Base-by-base conservation (phyloP, 768 basidiomycete genomes). In the Mycena chlorophos region DNA sequence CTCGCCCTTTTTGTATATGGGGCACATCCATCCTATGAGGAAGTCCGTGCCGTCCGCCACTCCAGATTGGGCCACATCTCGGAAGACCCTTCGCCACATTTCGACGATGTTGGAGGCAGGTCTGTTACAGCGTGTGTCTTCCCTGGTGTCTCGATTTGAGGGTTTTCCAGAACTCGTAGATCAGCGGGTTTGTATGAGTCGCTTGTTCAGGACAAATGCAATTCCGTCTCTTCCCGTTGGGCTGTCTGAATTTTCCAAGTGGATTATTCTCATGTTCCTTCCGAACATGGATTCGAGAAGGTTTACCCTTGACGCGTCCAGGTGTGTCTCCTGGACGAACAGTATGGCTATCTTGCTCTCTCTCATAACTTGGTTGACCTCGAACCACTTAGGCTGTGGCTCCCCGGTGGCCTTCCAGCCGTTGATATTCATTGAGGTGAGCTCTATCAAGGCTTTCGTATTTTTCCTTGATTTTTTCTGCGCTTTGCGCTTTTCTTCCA, bases 181-280 rank as follows among this genome's bases (percentile, higher is more conserved):
- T 68, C 66, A 0, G 64, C 19, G 10, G 63, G 64, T 0, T 63
- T 30, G 0, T 64, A 52, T 46, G 2, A 57, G 4, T 28, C 59
- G 30, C 52, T 61, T 62, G 38, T 68, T 66, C 10, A 66, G 26
- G 8, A 61, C 52, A 22, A 66, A 49, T 0, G 63, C 65, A 1
- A 64, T 47, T 3, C 63, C 63, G 20, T 28, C 34, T 6, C 40
- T 16, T 17, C 52, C 61, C 13, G 23, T 42, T 2, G 46, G 49
- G 1, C 20, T 42, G 0, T 28, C 28, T 1, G 45, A 22, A 34
- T 58, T 52, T 1, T 12, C 5, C 12, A 57, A 39, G 54, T 38
- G 48, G 6, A 40, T 22, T 5, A 62, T 14, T 20, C 22, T 23
- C 0, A 58, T 39, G 4, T 30, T 27, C 1, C 51, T 1, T 0